Base-by-base conservation (phyloP, 1,284 basidiomycete genomes). In the Cryptococcus floricola region DNA sequence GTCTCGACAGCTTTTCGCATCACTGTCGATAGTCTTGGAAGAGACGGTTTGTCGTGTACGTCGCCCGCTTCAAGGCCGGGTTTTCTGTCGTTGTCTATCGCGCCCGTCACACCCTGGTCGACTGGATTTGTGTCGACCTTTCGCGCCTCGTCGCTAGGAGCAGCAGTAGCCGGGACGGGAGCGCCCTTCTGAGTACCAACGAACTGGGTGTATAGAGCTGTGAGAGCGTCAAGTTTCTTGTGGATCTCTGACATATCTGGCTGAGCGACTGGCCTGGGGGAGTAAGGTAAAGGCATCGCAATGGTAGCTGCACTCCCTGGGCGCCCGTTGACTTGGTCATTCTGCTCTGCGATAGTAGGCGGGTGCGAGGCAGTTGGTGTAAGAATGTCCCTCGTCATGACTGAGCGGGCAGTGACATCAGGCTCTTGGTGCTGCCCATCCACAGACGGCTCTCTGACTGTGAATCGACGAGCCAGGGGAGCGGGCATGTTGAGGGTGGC, bases 141-240 rank as follows among this genome's bases (percentile, higher is more conserved):
- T 23, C 16, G 19, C 39, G 39, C 3, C 19, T 42, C 39, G 39
- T 19, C 14, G 16, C 39, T 19, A 42, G 16, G 19, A 34, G 31
- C 31, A 34, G 31, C 31, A 34, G 31, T 34, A 34, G 1, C 31
- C 10, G 31, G 31, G 31, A 8, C 31, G 6, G 31, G 3, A 34
- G 31, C 7, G 31, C 31, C 16, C 5, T 28, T 37, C 23, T 64
- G 55, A 19, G 52, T 47, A 5, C 62, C 56, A 16, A 73, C 50
- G 12, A 70, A 54, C 16, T 70, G 65, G 54, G 72, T 63, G 55
- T 71, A 73, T 2, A 72, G 57, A 14, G 56, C 57, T 16, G 63
- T 68, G 37, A 76, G 67, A 12, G 56, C 60, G 50, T 76, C 74
- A 10, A 76, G 63, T 53, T 76, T 76, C 23, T 42, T 37, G 54